These are phyloP conservation scores for Phytophthora pseudosyringae DNA, from an alignment of 352 stramenopile species.

Conservation along the genomic window DNA sequence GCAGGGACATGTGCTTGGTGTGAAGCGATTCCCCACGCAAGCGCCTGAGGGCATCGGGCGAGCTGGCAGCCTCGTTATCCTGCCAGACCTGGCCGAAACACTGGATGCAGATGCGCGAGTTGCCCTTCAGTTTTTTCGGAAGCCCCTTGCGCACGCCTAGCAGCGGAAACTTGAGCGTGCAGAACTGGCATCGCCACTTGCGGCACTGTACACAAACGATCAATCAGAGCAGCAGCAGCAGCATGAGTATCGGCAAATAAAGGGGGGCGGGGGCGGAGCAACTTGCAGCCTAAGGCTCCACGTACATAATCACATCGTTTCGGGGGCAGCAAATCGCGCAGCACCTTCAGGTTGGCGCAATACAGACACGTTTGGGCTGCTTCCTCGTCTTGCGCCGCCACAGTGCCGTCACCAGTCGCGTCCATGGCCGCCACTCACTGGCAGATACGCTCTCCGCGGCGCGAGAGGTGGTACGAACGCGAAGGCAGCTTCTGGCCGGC, in stretches of 20 bases:
- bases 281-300: neutral
- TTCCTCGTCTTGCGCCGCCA: neutral
- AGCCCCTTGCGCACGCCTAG: constrained; percentile 46
- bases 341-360: constrained; percentile 55
- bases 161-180: constrained; percentile 64
- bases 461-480: constrained; percentile 33
- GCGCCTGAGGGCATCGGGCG: neutral
- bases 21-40: constrained; percentile 4
- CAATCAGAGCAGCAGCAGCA: constrained; percentile 3
- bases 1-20: constrained; percentile 17
- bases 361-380: constrained; percentile 39
- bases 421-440: constrained; percentile 6
- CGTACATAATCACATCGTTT: constrained; percentile 69
- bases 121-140: constrained; percentile 57
- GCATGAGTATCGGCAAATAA: neutral
- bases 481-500: neutral
- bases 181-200: constrained; percentile 66
- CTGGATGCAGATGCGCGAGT: constrained; percentile 60
- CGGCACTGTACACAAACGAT: constrained; percentile 37
- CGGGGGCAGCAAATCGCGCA: constrained; percentile 56
- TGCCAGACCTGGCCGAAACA: constrained; percentile 57
- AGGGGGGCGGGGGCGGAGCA: neutral
- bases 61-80: constrained; percentile 31
- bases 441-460: constrained; percentile 1
- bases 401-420: neutral